These are phyloP conservation scores for Scheffersomyces titani DNA, from an alignment of 1,139 yeast genomes.

Conservation along the genomic window DNA sequence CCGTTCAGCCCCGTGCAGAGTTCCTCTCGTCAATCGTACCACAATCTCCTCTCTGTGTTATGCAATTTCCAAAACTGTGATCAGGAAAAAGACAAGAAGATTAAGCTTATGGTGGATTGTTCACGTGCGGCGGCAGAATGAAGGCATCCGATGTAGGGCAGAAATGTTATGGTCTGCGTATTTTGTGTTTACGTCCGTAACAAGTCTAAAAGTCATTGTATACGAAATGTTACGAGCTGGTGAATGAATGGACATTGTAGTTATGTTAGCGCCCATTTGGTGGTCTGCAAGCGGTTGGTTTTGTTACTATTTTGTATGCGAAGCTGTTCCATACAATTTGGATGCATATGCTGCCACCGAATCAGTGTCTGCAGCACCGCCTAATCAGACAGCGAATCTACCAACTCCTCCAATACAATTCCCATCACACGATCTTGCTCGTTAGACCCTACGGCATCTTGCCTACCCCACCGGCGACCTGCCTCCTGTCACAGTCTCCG, in stretches of 20 bases:
- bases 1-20: background rate
- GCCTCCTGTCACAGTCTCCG: background rate
- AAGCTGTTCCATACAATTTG: background rate
- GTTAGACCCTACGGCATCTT: background rate
- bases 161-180: background rate
- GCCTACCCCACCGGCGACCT: background rate
- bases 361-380: background rate
- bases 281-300: background rate
- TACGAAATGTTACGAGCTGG: background rate
- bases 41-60: background rate
- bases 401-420: background rate
- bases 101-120: too few species aligned
- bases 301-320: background rate
- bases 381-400: background rate
- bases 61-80: background rate
- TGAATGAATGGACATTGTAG: background rate
- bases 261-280: background rate
- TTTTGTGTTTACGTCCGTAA: background rate
- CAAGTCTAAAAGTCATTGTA: background rate
- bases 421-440: background rate
- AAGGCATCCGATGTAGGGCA: background rate
- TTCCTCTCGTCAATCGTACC: background rate
- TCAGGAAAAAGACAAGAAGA: background rate
- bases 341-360: background rate
- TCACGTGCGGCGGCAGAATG: background rate